Evolutionary conservation across 2,329 filamentous ascomycete species (phyloP).

Genomic region (Celoporthe dispersa): DNA sequence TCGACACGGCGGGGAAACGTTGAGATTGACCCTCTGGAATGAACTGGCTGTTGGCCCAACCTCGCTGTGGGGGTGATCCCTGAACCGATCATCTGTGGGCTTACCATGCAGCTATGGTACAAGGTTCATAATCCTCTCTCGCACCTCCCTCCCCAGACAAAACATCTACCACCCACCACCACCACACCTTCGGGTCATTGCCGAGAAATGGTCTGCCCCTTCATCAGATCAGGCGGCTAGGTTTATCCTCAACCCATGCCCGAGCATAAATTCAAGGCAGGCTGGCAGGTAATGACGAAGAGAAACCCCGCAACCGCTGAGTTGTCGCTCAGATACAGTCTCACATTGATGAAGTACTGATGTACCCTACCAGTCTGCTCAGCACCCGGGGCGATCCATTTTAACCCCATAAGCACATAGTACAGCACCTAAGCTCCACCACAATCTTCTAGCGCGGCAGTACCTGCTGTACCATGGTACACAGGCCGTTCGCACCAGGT

Average conservation of each 20-base stretch:
- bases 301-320: background rate
- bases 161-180: background rate
- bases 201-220: background rate
- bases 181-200: background rate
- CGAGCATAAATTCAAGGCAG: background rate
- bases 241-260: background rate
- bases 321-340: background rate
- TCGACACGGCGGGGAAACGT: background rate
- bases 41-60: background rate
- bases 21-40: background rate
- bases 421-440: background rate
- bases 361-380: background rate
- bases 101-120: conserved; percentile 3
- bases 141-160: background rate
- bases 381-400: background rate
- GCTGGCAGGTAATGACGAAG: background rate
- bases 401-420: background rate
- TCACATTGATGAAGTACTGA: background rate
- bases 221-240: background rate
- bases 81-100: background rate
- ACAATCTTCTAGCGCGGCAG: background rate
- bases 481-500: no score
- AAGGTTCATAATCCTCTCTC: background rate
- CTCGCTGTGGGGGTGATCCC: background rate
- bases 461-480: background rate